Evolutionary conservation across 129 eudicot genomes (phyloP), one percentile per base, ranked within the genome.

Genomic region (Dittrichia graveolens): DNA sequence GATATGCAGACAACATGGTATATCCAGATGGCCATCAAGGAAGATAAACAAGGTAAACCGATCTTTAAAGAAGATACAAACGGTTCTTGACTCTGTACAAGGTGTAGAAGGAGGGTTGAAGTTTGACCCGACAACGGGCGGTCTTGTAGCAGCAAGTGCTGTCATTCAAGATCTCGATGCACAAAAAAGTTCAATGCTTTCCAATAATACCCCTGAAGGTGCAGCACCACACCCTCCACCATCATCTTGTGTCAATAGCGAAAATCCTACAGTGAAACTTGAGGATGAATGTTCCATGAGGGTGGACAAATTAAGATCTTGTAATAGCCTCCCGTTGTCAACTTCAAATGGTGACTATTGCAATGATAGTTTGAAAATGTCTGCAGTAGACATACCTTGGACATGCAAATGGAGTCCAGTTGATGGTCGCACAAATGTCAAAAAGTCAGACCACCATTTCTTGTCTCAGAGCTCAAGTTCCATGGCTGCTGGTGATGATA

Each of bases 21-120:
- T 94, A 81, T 82, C 89, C 4, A 83, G 98, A 81, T 94, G 98
- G 98, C 98, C 98, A 47, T 94, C 97, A 14, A 92, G 98, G 38
- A 94, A 94, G 80, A 94, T 94, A 55, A 94, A 88, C 46, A 94
- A 94, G 75, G 99, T 94, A 58, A 94, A 94, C 41, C 95, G 99
- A 54, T 94, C 99, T 35, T 74, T 94, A 68, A 84, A 70, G 74
- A 88, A 94, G 72, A 88, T 90, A 73, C 97, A 88, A 63, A 90
- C 88, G 6, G 93, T 94, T 53, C 88, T 94, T 5, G 91, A 94
- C 72, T 94, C 99, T 58, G 99, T 94, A 59, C 81, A 90, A 34
- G 99, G 93, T 18, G 96, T 88, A 34, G 99, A 86, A 80, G 97
- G 99, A 47, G 96, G 95, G 37, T 69, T 93, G 53, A 93, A 89